Conservation (phyloP, 306 rosid species). For the Ammopiptanthus mongolicus region DNA sequence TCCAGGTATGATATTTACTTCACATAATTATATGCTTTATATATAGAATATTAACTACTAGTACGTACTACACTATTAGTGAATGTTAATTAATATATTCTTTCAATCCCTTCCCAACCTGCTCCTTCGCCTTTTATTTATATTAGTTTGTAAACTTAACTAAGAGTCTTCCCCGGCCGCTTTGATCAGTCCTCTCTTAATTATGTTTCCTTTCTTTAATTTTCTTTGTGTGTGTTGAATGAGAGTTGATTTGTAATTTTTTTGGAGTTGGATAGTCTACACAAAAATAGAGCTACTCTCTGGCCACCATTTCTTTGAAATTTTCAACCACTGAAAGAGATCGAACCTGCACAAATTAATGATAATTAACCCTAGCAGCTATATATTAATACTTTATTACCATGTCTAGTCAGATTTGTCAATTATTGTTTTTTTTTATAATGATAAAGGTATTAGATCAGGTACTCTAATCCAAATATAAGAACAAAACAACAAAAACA, state of each 20-base stretch:
- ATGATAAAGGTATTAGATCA: no score
- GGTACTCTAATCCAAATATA: no score
- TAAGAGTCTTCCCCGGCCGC: not conserved
- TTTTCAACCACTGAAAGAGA: not conserved
- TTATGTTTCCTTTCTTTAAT: not conserved
- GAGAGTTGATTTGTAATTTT: not conserved
- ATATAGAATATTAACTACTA: no score
- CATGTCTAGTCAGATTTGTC: not conserved
- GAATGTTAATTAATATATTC: no score
- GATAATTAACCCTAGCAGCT: not conserved
- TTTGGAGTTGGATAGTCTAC: not conserved
- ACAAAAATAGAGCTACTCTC: not conserved
- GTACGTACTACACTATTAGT: no score
- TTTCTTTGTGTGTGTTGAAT: not conserved
- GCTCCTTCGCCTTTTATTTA: no score
- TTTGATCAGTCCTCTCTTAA: not conserved
- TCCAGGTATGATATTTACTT: slow-evolving; percentile 44
- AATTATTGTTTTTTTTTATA: no score
- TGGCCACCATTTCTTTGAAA: no score
- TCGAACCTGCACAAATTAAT: not conserved
- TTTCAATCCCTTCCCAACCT: no score
- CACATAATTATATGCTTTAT: not conserved
- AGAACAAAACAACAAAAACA: no score
- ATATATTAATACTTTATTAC: not conserved
- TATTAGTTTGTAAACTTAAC: not conserved